phyloP scores from a whole-genome alignment of 2,329 filamentous ascomycete species.

The Clarireedia monteithiana region DNA sequence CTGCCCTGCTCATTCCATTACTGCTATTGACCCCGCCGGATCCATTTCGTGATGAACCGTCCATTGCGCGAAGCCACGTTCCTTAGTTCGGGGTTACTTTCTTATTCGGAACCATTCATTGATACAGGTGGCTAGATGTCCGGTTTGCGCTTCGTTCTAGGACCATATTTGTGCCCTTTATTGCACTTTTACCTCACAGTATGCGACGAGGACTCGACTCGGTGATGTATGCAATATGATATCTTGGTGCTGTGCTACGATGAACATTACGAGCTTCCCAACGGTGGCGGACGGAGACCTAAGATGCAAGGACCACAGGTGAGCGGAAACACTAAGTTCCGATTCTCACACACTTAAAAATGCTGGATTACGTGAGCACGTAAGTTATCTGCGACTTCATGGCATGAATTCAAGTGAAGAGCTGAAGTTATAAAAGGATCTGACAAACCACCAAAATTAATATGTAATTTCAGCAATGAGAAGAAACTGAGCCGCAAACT shows the following conservation, averaged over 20 bases:
- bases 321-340: constrained; percentile 3
- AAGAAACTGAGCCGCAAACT: too few species aligned
- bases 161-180: constrained; percentile 1
- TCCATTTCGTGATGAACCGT: constrained; percentile 28
- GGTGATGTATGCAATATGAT: not conserved
- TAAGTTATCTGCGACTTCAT: too few species aligned
- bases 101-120: constrained; percentile 8
- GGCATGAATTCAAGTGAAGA: too few species aligned
- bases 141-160: not conserved
- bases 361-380: too few species aligned
- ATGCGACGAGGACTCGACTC: not conserved
- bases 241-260: not conserved
- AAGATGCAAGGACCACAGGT: not conserved
- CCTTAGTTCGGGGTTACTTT: constrained; percentile 4
- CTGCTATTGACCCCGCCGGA: constrained; percentile 26
- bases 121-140: not conserved
- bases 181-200: not conserved
- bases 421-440: too few species aligned
- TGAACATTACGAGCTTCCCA: not conserved
- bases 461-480: too few species aligned
- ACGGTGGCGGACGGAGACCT: constrained; percentile 6
- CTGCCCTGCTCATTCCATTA: constrained; percentile 43
- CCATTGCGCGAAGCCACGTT: constrained; percentile 30
- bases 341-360: not conserved
- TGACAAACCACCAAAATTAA: too few species aligned